phyloP scores from a whole-genome alignment of 1,284 basidiomycete genomes.

The Hemileia vastatrix region DNA sequence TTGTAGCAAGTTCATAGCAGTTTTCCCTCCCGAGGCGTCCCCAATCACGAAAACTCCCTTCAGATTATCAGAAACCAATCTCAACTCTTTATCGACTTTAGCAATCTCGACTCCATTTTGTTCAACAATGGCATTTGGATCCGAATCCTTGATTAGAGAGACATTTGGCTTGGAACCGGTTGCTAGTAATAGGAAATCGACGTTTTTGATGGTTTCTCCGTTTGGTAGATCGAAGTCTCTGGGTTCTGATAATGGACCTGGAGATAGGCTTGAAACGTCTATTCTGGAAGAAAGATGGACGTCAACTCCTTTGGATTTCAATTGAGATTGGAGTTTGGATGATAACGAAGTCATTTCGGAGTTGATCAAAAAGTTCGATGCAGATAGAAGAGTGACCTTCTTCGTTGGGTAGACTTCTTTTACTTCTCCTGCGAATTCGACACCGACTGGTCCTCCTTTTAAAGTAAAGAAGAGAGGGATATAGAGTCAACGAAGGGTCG shows the following conservation, averaged over 20 bases:
- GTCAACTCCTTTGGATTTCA: neutral
- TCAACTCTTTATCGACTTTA: neutral
- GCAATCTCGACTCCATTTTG: neutral
- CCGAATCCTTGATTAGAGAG: neutral
- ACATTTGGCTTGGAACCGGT: neutral
- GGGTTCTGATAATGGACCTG: neutral
- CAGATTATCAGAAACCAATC: neutral
- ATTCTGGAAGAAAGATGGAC: neutral
- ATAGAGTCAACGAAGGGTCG: too few relatives aligned
- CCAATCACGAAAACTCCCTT: neutral
- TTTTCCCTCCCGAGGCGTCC: neutral
- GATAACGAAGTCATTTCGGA: too few relatives aligned
- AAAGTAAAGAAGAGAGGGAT: slow-evolving; percentile 46
- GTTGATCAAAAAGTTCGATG: slow-evolving; percentile 21
- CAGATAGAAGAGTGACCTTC: slow-evolving; percentile 43
- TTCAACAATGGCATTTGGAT: neutral
- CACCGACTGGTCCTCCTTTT: slow-evolving; percentile 48
- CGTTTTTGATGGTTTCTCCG: slow-evolving; percentile 4
- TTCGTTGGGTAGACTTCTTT: slow-evolving; percentile 31
- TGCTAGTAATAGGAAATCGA: neutral
- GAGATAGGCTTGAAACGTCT: neutral
- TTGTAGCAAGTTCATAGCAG: neutral
- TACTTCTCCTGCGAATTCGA: slow-evolving; percentile 50
- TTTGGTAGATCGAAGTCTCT: neutral
- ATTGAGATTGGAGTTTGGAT: too few relatives aligned